phyloP scores from a whole-genome alignment of 169 alveolate genomes.

The Perkinsus marinus region DNA sequence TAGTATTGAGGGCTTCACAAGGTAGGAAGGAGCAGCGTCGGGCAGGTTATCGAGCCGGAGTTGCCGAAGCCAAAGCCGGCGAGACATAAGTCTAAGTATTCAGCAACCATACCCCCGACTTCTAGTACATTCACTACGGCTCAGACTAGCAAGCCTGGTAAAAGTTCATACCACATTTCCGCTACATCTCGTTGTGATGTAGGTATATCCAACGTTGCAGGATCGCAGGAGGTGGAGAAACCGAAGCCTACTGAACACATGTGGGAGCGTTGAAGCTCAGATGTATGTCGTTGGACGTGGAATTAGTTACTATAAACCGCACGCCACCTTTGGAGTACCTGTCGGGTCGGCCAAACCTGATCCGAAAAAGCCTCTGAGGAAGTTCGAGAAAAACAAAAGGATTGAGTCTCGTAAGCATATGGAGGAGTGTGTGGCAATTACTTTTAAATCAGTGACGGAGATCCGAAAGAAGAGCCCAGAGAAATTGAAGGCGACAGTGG shows the following conservation, averaged over 20 bases:
- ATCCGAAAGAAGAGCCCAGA: neutral
- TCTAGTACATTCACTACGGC: slow-evolving; percentile 54
- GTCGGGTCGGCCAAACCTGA: slow-evolving; percentile 44
- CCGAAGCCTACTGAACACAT: slow-evolving; percentile 45
- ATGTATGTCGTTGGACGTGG: too few species aligned
- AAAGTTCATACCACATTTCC: too few species aligned
- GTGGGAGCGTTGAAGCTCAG: too few species aligned
- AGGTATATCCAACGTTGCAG: slow-evolving; percentile 51
- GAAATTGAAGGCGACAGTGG: slow-evolving; percentile 6
- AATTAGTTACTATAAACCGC: slow-evolving; percentile 18
- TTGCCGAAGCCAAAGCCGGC: slow-evolving; percentile 21
- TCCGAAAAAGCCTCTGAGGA: slow-evolving; percentile 1
- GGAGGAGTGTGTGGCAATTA: too few species aligned
- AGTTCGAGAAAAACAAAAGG: neutral
- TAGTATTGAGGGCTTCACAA: too few species aligned
- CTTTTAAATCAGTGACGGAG: neutral
- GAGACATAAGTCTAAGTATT: slow-evolving; percentile 47
- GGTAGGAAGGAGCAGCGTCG: too few species aligned
- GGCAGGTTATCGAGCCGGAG: too few species aligned
- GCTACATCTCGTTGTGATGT: too few species aligned
- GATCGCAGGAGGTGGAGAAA: slow-evolving; percentile 32
- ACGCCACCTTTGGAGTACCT: slow-evolving; percentile 58
- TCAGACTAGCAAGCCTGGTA: slow-evolving; percentile 54
- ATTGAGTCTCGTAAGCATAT: neutral
- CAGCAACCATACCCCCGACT: slow-evolving; percentile 58